Evolutionary conservation across 2,329 filamentous ascomycete genomes (phyloP).

Genomic region (Xylaria sp.): DNA sequence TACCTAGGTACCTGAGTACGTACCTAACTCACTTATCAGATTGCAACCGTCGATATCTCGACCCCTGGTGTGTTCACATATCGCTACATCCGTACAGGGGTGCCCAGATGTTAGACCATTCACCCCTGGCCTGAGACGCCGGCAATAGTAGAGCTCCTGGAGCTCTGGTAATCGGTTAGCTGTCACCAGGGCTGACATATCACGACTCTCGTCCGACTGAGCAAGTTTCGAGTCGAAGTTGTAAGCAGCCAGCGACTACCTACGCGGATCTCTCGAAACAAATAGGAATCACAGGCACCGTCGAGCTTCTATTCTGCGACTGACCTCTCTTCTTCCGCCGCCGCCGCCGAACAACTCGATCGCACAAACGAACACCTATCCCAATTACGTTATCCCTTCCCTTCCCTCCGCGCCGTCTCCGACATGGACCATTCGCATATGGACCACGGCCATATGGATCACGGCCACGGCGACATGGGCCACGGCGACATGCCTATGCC

Average conservation of each 20-base stretch:
- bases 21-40: constrained; percentile 3
- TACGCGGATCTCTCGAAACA: too few species aligned
- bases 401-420: neutral
- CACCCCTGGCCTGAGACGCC: neutral
- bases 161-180: neutral
- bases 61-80: neutral
- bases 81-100: neutral
- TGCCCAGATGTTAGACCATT: neutral
- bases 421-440: constrained; percentile 47
- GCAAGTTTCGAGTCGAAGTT: neutral
- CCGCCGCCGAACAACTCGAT: neutral
- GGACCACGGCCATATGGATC: constrained; percentile 51
- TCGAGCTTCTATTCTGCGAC: neutral
- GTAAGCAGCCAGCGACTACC: too few species aligned
- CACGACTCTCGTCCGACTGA: neutral
- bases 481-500: constrained; percentile 49
- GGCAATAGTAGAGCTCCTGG: neutral
- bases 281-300: neutral
- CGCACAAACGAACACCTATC: neutral
- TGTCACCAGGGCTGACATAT: neutral
- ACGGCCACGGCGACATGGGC: constrained; percentile 54
- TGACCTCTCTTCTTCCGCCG: neutral
- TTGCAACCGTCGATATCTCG: neutral
- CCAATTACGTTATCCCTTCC: neutral
- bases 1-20: constrained; percentile 2